Evolutionary conservation across 2,329 filamentous ascomycete genomes (phyloP).

Genomic region (Pseudogymnoascus sp.): DNA sequence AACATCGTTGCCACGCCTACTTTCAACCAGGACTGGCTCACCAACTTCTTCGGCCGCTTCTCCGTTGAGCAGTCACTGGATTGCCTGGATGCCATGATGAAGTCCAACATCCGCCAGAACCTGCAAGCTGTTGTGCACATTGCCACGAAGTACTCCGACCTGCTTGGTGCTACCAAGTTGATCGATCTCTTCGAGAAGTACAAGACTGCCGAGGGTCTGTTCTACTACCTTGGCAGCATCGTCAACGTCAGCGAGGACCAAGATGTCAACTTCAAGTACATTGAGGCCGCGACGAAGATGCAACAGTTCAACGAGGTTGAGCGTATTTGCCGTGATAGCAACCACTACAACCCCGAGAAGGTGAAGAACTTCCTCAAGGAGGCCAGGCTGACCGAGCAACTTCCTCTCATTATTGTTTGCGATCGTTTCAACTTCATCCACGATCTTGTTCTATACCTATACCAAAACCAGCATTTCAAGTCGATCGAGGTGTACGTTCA

Average conservation of each 20-base stretch:
- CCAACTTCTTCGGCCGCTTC: slow-evolving; percentile 86
- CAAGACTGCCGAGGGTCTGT: slow-evolving; percentile 91
- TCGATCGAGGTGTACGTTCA: slow-evolving; percentile 98
- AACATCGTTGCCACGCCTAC: slow-evolving; percentile 77
- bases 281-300: slow-evolving; percentile 92
- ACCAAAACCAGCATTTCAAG: slow-evolving; percentile 98
- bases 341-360: slow-evolving; percentile 83
- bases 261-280: slow-evolving; percentile 98
- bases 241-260: slow-evolving; percentile 93
- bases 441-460: slow-evolving; percentile 90
- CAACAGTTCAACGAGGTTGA: slow-evolving; percentile 93
- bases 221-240: slow-evolving; percentile 96
- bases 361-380: slow-evolving; percentile 99
- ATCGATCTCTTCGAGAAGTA: slow-evolving; percentile 97
- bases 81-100: slow-evolving; percentile 93
- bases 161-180: slow-evolving; percentile 77
- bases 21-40: slow-evolving; percentile 84
- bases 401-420: slow-evolving; percentile 96
- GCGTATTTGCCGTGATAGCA: slow-evolving; percentile 92
- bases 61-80: slow-evolving; percentile 94
- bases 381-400: slow-evolving; percentile 81
- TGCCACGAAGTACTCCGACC: slow-evolving; percentile 94
- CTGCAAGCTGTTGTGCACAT: slow-evolving; percentile 90
- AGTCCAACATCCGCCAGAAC: slow-evolving; percentile 93
- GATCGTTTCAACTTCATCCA: slow-evolving; percentile 99